Base-by-base conservation (phyloP, 1,139 yeast genomes). In the Lodderomyces parapsilosis region DNA sequence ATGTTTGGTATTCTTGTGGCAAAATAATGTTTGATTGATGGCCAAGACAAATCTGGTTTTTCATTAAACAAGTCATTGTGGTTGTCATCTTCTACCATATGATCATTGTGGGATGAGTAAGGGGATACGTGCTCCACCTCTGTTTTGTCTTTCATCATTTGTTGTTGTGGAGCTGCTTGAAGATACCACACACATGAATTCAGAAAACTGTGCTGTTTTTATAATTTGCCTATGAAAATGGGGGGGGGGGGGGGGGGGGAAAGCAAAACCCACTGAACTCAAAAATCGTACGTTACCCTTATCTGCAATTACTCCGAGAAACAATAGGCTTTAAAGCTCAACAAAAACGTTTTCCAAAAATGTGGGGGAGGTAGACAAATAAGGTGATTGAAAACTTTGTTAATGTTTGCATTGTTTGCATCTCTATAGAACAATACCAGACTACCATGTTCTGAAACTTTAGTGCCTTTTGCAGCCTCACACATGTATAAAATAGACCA, bases 1-100 rank as follows among this genome's bases (percentile, higher is more conserved):
- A 59, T 35, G 1, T 59, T 56, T 3, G 68, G 43, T 39, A 60
- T 43, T 41, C 74, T 54, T 4, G 70, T 58, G 14, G 45, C 49
- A 22, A 60, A 50, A 44, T 68, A 68, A 5, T 45, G 46, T n/a
- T 40, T 41, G 30, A 66, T 59, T 6, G 67, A 49, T 2, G 40
- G 35, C 1, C 47, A 30, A 4, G 65, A 55, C 36, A 67, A 50
- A 39, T 56, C 59, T 3, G 73, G 73, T 36, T 51, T 54, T 28
- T 56, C 59, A 45, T 56, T 55, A 39, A 54, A 57, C 27, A 57
- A 40, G 19, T 45, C 49, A 30, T 41, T 41, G 13, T 43, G 48
- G 4, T 40, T 8, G n/a, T 36, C 43, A 2, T 32, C 22, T 14
- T 31, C 30, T 53, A 2, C 66, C 13, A 9, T 10, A 11, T 15